Evolutionary conservation across 768 basidiomycete species (phyloP).

Genomic region (Boletus edulis): DNA sequence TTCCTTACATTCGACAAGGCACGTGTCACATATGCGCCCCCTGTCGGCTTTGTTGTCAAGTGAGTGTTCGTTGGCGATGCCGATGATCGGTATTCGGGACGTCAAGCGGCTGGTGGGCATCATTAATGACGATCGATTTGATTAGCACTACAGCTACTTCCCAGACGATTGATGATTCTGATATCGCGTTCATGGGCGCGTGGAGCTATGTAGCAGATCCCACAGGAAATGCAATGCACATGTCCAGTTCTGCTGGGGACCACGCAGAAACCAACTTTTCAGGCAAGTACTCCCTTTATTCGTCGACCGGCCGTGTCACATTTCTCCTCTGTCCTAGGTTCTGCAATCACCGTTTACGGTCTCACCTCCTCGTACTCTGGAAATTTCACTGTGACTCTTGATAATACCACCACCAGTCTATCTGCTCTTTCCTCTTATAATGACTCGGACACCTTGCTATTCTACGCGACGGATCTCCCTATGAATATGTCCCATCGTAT

Average conservation of each 20-base stretch:
- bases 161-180: conserved; percentile 42
- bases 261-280: conserved; percentile 41
- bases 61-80: conserved; percentile 25
- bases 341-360: conserved; percentile 59
- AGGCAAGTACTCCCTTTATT: conserved; percentile 36
- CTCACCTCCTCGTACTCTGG: conserved; percentile 57
- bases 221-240: conserved; percentile 30
- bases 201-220: conserved; percentile 47
- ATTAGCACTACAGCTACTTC: conserved; percentile 35
- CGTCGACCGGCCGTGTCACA: neutral
- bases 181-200: conserved; percentile 49
- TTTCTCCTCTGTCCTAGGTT: conserved; percentile 40
- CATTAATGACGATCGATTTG: conserved; percentile 23
- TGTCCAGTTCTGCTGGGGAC: conserved; percentile 44
- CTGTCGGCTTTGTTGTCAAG: conserved; percentile 30
- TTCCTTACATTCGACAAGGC: conserved; percentile 59
- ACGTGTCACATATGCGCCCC: conserved; percentile 41
- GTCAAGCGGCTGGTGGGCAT: conserved; percentile 4
- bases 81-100: conserved; percentile 2
- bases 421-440: conserved; percentile 54
- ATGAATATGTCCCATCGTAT: conserved; percentile 47
- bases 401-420: conserved; percentile 45
- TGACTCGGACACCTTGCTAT: conserved; percentile 53
- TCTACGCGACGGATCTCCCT: conserved; percentile 61
- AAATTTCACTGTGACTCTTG: conserved; percentile 55